These are phyloP conservation scores for Penicillium griseofulvum DNA, from an alignment of 2,329 filamentous ascomycete species.

Conservation along the genomic window DNA sequence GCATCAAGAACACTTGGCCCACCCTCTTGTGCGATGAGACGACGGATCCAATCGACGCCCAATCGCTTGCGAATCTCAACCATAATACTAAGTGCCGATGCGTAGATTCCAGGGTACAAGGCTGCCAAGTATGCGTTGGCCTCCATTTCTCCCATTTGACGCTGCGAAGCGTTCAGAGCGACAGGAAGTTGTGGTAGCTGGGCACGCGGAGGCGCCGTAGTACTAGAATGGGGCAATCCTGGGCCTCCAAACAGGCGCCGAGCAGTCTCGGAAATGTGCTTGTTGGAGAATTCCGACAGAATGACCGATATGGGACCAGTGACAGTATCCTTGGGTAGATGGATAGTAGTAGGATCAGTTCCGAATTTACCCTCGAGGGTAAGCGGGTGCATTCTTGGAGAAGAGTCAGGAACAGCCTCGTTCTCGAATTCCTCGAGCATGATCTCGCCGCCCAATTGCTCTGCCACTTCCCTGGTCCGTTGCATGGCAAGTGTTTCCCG, in stretches of 20 bases:
- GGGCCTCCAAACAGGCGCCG: constrained; percentile 72
- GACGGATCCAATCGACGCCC: constrained; percentile 58
- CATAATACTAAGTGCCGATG: constrained; percentile 55
- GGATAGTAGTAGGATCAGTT: constrained; percentile 69
- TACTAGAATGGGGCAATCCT: constrained; percentile 72
- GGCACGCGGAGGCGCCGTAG: constrained; percentile 59
- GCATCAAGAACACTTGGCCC: constrained; percentile 61
- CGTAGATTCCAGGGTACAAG: constrained; percentile 62
- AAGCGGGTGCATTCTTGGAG: constrained; percentile 67
- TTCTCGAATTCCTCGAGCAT: constrained; percentile 45
- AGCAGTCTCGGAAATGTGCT: constrained; percentile 71
- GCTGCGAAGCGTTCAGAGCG: constrained; percentile 55
- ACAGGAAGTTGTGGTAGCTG: constrained; percentile 57
- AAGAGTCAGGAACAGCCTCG: constrained; percentile 40
- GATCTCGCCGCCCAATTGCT: constrained; percentile 41
- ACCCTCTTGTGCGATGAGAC: constrained; percentile 54
- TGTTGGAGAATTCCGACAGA: constrained; percentile 65
- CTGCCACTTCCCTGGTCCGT: constrained; percentile 40
- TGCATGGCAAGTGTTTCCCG: constrained; percentile 33
- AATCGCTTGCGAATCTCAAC: constrained; percentile 61
- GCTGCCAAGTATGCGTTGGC: constrained; percentile 59
- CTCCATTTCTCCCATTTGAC: constrained; percentile 60
- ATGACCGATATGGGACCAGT: constrained; percentile 68
- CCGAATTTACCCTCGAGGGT: constrained; percentile 72
- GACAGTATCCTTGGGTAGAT: constrained; percentile 69